Percentiles rank a stretch among this genome's conserved stretches.
Evolutionary conservation across 495 filamentous ascomycete species (phyloP).

Genomic region (Penicillium pancosmium): DNA sequence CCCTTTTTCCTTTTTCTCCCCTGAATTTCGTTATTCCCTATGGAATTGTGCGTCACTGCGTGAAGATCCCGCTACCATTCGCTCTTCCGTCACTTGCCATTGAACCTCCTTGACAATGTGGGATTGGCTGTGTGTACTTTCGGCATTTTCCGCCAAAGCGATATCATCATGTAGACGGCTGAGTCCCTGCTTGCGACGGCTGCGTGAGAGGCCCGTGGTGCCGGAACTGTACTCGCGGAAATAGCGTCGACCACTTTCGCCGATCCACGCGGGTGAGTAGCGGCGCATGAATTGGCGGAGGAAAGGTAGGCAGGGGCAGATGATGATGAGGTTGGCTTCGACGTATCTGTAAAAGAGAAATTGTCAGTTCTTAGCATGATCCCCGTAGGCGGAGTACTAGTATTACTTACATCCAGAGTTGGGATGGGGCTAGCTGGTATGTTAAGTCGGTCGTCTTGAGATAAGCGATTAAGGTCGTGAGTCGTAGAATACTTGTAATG

Average conservation of each 20-base stretch:
- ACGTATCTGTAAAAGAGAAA: conserved; percentile 17
- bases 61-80: background rate
- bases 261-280: conserved; percentile 25
- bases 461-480: conserved; percentile 26
- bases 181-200: conserved; percentile 17
- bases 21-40: background rate
- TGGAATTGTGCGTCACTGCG: background rate
- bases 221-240: conserved; percentile 5
- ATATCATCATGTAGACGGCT: conserved; percentile 23
- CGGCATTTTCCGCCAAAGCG: conserved; percentile 11
- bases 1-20: background rate
- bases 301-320: conserved; percentile 29
- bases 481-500: conserved; percentile 31
- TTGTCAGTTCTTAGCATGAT: background rate
- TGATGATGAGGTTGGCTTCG: conserved; percentile 33
- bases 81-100: conserved; percentile 19
- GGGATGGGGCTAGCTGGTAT: conserved; percentile 22
- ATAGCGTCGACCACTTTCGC: conserved; percentile 10
- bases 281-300: conserved; percentile 28
- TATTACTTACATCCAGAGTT: conserved; percentile 25
- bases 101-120: conserved; percentile 15
- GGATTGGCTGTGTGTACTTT: conserved; percentile 6
- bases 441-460: conserved; percentile 22
- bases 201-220: conserved; percentile 7
- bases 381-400: background rate